phyloP scores from a whole-genome alignment of 495 filamentous ascomycete genomes.

The Hypoxylon subgilvum region DNA sequence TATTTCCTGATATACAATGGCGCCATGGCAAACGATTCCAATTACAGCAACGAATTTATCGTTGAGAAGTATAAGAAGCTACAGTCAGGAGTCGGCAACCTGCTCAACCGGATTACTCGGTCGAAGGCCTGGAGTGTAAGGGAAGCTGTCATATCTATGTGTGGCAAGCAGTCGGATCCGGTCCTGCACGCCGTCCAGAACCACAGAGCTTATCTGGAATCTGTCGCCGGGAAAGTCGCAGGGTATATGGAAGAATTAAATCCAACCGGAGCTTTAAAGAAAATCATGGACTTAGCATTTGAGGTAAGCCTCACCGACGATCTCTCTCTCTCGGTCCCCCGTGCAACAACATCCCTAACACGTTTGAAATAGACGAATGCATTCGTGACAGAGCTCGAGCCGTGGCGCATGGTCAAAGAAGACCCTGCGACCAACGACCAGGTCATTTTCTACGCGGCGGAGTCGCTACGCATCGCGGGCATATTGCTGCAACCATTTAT shows the following conservation, averaged over 20 bases:
- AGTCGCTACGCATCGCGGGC: conserved; percentile 78
- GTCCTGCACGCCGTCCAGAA: background rate
- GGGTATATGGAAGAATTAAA: conserved; percentile 68
- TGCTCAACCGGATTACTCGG: conserved; percentile 70
- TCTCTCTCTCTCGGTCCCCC: background rate
- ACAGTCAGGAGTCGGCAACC: conserved; percentile 77
- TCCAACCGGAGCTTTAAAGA: conserved; percentile 66
- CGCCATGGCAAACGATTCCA: conserved; percentile 72
- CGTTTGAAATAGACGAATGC: conserved; percentile 65
- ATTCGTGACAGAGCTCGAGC: conserved; percentile 60
- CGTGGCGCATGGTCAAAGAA: conserved; percentile 43
- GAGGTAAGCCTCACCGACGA: conserved; percentile 50
- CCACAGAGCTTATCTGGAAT: conserved; percentile 7
- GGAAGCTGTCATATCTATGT: conserved; percentile 56
- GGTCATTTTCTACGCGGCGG: conserved; percentile 71
- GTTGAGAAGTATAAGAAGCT: conserved; percentile 81
- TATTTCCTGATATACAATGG: conserved; percentile 85
- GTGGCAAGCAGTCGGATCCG: background rate
- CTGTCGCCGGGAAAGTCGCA: conserved; percentile 44
- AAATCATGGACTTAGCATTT: conserved; percentile 68
- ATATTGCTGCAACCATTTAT: conserved; percentile 93
- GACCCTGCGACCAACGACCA: conserved; percentile 32
- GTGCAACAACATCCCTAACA: conserved; percentile 23
- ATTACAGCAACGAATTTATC: conserved; percentile 82
- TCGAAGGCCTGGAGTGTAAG: conserved; percentile 70